Conservation (phyloP, 192 early-diverging fungal species). For the Gonapodya sp. region DNA sequence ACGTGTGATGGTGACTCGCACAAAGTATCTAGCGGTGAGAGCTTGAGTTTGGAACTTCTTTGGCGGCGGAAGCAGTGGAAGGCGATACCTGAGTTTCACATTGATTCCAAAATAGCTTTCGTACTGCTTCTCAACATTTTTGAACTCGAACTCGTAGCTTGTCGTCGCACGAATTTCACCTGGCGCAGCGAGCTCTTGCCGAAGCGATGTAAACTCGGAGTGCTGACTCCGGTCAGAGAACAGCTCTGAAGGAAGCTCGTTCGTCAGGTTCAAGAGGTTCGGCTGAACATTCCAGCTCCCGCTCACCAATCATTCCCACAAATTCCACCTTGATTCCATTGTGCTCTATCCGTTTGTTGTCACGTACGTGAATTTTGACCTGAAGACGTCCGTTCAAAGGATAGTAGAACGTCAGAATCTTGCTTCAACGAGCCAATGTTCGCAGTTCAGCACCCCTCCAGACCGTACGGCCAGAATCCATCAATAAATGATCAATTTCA, state of each 20-base stretch:
- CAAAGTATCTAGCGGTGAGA: slow-evolving; percentile 67
- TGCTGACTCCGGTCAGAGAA: slow-evolving; percentile 93
- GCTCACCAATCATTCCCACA: slow-evolving; percentile 87
- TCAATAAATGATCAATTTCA: no score
- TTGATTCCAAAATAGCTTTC: slow-evolving; percentile 98
- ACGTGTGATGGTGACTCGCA: slow-evolving; percentile 80
- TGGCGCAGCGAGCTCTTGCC: slow-evolving; percentile 89
- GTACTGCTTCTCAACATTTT: slow-evolving; percentile 98
- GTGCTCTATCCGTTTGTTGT: slow-evolving; percentile 95
- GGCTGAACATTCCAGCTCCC: background rate
- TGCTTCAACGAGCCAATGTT: no score
- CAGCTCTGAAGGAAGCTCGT: slow-evolving; percentile 52
- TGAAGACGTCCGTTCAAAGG: slow-evolving; percentile 18
- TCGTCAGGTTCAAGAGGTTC: slow-evolving; percentile 7
- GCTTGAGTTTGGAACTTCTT: background rate
- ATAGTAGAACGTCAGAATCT: background rate
- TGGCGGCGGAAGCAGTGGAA: background rate
- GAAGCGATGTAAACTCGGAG: slow-evolving; percentile 85
- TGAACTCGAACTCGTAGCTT: slow-evolving; percentile 92
- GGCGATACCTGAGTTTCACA: slow-evolving; percentile 70
- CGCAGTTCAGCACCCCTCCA: background rate
- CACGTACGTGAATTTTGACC: slow-evolving; percentile 65
- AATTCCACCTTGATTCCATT: slow-evolving; percentile 98
- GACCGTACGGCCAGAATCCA: no score
- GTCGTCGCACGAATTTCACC: slow-evolving; percentile 76